Base-by-base conservation (phyloP, 805 yeast genomes). In the Nakazawaea ernobii region DNA sequence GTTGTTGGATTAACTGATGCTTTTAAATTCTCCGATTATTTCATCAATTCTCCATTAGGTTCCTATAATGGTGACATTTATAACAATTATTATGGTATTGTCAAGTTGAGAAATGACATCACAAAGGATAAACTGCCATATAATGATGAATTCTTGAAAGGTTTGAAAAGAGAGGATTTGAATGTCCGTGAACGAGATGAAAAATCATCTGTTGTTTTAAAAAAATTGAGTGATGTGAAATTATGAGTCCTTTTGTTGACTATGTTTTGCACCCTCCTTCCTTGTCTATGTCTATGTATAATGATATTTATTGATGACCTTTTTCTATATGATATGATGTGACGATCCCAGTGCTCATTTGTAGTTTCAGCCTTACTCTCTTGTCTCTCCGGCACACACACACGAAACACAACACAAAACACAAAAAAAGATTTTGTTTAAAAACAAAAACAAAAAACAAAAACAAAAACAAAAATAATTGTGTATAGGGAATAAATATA, bases 21-120 rank as follows among this genome's bases (percentile, higher is more conserved):
- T 1, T 90, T 90, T 73, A 80, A 84, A 65, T 74, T 85, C 53
- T 80, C 88, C 36, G 96, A 90, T 67, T 84, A 75, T 61, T 77
- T 85, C 69, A 74, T 90, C 59, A 86, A 89, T 63, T 81, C 96
- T 0, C 82, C 94, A 4, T 75, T 90, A 49, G 97, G 97, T 41
- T 74, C 72, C 49, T 83, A 75, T 65, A 81, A 86, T 56, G 97
- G 97, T 49, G 83, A 90, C 62, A 82, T 87, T 48, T 90, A 89
- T 68, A 81, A 82, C 59, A 81, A 86, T 63, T 89, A 89, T 68
- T 84, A 83, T 60, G 67, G 59, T 26, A 69, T 71, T 48, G 84
- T 83, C 50, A 73, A 74, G 55, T 49, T 50, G 8, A 57, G 59
- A 41, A 79, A 77, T 58, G 80, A 80, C 49, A 79, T 82, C 14